Conservation (phyloP, 192 early-diverging fungal genomes). For the Rhizoclosmatium globosum region DNA sequence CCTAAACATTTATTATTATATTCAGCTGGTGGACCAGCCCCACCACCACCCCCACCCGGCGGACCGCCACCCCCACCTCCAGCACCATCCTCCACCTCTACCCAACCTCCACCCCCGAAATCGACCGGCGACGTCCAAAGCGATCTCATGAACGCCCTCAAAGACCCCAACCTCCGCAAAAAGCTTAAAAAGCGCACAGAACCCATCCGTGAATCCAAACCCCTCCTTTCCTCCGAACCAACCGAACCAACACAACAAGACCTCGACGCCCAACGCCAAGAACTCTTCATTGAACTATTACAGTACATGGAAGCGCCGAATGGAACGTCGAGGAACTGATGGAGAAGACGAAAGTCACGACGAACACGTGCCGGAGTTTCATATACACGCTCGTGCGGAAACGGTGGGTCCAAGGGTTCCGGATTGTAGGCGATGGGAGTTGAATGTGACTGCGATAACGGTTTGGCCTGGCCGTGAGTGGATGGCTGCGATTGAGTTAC, state of each 20-base stretch:
- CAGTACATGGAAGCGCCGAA: slow-evolving; percentile 69
- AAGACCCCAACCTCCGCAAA: slow-evolving; percentile 49
- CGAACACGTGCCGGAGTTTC: slow-evolving; percentile 56
- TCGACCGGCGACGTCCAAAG: slow-evolving; percentile 30
- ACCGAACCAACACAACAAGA: slow-evolving; percentile 22
- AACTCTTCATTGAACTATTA: slow-evolving; percentile 59
- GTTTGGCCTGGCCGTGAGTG: slow-evolving; percentile 62
- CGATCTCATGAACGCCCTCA: slow-evolving; percentile 48
- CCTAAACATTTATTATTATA: slow-evolving; percentile 44
- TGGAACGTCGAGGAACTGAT: slow-evolving; percentile 57
- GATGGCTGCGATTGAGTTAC: slow-evolving; percentile 54
- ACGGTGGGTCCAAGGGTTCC: slow-evolving; percentile 50
- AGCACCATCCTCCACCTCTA: not conserved
- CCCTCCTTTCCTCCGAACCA: not conserved
- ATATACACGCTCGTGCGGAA: slow-evolving; percentile 61
- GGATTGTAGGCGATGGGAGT: slow-evolving; percentile 37
- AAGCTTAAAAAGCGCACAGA: slow-evolving; percentile 45
- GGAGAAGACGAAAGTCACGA: slow-evolving; percentile 51
- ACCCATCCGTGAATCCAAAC: not conserved
- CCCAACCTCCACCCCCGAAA: slow-evolving; percentile 4
- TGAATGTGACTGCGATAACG: slow-evolving; percentile 28
- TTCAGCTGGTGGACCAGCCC: slow-evolving; percentile 36
- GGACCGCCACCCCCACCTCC: slow-evolving; percentile 41
- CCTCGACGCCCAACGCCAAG: slow-evolving; percentile 44
- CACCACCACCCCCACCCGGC: slow-evolving; percentile 49